These are phyloP conservation scores for Zalaria obscura DNA, from an alignment of 2,329 filamentous ascomycete genomes.

Conservation along the genomic window DNA sequence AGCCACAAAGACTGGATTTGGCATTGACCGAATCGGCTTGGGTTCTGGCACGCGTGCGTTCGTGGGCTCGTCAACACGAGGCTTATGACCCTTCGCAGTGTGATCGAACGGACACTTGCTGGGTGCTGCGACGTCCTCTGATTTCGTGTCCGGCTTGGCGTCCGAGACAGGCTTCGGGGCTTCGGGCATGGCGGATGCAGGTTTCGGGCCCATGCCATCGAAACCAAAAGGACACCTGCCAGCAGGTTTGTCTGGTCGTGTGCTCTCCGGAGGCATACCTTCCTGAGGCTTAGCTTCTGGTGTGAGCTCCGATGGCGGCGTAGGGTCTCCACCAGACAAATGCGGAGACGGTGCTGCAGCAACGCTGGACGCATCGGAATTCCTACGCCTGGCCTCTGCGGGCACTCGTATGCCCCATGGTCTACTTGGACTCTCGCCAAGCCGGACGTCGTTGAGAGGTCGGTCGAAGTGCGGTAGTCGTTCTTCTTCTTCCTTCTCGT, in stretches of 20 bases:
- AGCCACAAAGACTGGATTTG: no score
- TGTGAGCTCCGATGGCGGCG: not conserved
- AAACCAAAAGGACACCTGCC: conserved; percentile 44
- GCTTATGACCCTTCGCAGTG: no score
- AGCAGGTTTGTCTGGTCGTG: conserved; percentile 9
- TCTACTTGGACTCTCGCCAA: conserved; percentile 83
- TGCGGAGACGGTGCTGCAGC: conserved; percentile 23
- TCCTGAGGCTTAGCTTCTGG: not conserved
- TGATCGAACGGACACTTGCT: not conserved
- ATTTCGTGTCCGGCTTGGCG: not conserved
- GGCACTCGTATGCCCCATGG: conserved; percentile 89
- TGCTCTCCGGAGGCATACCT: not conserved
- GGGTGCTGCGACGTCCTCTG: conserved; percentile 9
- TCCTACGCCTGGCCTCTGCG: conserved; percentile 24
- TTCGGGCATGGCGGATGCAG: not conserved
- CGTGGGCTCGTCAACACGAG: no score
- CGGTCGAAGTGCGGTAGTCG: conserved; percentile 69
- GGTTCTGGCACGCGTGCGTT: not conserved
- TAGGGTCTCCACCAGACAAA: conserved; percentile 38
- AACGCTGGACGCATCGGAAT: conserved; percentile 22
- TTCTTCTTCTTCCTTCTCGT: conserved; percentile 39
- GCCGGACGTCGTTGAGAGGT: conserved; percentile 73
- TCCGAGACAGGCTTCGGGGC: not conserved
- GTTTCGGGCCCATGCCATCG: conserved; percentile 4
- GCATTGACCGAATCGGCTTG: not conserved